Evolutionary conservation across 139 green algal genomes (phyloP).

Genomic region (Micractinium sp.): DNA sequence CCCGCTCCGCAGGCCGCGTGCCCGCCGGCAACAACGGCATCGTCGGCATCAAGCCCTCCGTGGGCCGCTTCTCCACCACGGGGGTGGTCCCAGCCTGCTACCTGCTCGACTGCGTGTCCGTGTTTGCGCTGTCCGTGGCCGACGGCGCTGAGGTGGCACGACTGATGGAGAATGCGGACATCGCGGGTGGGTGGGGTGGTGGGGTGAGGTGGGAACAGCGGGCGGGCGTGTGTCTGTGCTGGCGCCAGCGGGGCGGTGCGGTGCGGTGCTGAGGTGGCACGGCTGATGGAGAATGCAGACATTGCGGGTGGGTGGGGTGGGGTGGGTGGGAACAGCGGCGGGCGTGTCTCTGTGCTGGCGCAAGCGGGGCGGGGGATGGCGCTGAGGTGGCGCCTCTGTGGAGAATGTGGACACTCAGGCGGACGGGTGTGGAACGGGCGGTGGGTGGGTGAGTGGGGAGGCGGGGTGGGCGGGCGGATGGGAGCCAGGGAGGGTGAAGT

Average conservation of each 20-base stretch:
- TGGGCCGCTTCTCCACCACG: conserved; percentile 65
- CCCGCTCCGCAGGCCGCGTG: conserved; percentile 56
- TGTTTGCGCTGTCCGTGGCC: conserved; percentile 68
- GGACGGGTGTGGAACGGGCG: too few species aligned
- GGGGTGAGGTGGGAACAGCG: too few species aligned
- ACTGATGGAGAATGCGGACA: conserved; percentile 53
- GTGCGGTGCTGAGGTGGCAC: conserved; percentile 52
- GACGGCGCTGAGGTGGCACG: conserved; percentile 61
- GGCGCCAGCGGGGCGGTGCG: too few species aligned
- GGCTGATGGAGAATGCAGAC: conserved; percentile 53
- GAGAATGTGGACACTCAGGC: too few species aligned
- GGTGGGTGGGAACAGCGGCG: too few species aligned
- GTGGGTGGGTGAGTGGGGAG: too few species aligned
- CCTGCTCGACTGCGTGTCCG: conserved; percentile 79
- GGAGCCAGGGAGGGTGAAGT: too few species aligned
- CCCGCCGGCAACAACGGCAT: conserved; percentile 76
- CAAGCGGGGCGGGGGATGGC: too few species aligned
- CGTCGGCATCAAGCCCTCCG: conserved; percentile 79
- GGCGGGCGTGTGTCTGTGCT: too few species aligned
- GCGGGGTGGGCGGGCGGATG: too few species aligned
- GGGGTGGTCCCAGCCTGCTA: conserved; percentile 74
- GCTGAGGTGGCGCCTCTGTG: too few species aligned
- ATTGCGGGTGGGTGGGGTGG: background rate
- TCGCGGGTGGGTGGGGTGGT: too few species aligned
- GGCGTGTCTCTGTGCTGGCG: background rate